phyloP scores from a whole-genome alignment of 495 filamentous ascomycete genomes.

The Penicillium argentinense region DNA sequence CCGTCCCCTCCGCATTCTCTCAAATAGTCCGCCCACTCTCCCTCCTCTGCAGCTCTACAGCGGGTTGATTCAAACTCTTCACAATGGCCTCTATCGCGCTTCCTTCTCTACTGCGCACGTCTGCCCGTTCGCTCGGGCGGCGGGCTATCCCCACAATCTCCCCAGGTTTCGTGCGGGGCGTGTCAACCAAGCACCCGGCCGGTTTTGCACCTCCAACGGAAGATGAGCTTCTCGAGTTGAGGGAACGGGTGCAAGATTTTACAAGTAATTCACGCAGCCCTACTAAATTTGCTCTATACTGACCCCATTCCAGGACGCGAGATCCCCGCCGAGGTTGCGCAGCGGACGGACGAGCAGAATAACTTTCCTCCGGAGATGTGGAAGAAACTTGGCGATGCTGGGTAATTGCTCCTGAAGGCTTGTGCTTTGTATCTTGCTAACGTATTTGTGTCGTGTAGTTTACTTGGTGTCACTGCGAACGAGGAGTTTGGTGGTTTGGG shows the following conservation, averaged over 20 bases:
- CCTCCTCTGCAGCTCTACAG: not conserved
- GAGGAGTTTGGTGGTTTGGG: conserved; percentile 89
- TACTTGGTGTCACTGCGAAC: conserved; percentile 91
- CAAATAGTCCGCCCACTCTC: conserved; percentile 8
- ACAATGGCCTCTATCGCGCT: conserved; percentile 35
- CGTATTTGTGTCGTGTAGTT: conserved; percentile 36
- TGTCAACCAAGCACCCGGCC: conserved; percentile 78
- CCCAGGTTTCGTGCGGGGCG: conserved; percentile 32
- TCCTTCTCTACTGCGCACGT: conserved; percentile 34
- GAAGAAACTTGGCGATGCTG: conserved; percentile 88
- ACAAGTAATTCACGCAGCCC: conserved; percentile 47
- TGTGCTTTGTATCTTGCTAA: conserved; percentile 6
- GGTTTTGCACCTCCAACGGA: conserved; percentile 75
- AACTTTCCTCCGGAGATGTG: conserved; percentile 90
- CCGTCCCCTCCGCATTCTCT: conserved; percentile 10
- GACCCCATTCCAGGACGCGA: conserved; percentile 39
- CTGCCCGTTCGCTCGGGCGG: conserved; percentile 25
- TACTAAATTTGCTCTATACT: not conserved
- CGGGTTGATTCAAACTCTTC: not conserved
- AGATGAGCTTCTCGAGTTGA: conserved; percentile 77
- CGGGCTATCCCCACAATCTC: conserved; percentile 33
- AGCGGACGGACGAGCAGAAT: conserved; percentile 78
- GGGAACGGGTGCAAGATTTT: conserved; percentile 92
- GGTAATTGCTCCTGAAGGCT: conserved; percentile 28
- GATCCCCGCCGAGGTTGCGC: conserved; percentile 81